Percentiles rank a stretch among this genome's conserved stretches.
Conservation (phyloP, 2,329 filamentous ascomycete species). For the Fusarium multiceps region DNA sequence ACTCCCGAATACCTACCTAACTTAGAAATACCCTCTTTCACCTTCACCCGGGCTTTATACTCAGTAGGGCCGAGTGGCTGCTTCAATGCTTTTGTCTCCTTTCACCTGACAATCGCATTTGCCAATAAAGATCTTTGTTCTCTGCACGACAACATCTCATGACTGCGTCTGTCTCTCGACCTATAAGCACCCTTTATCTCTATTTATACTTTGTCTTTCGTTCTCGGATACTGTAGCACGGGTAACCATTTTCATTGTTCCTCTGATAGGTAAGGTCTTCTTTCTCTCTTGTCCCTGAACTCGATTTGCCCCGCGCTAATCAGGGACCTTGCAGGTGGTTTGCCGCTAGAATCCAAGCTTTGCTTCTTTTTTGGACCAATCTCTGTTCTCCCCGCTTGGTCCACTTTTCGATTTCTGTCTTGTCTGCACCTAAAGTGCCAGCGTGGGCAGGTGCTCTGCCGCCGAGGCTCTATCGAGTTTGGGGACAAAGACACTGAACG, state of each 20-base stretch:
- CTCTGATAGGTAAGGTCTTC: background rate
- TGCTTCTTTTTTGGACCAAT: slow-evolving; percentile 13
- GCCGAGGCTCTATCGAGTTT: slow-evolving; percentile 20
- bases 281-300: background rate
- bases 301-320: slow-evolving; percentile 37
- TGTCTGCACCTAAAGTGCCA: slow-evolving; percentile 4
- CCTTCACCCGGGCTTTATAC: background rate
- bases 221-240: background rate
- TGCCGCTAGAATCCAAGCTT: slow-evolving; percentile 33
- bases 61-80: background rate
- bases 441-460: slow-evolving; percentile 6
- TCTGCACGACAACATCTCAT: background rate
- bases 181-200: background rate
- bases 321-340: slow-evolving; percentile 35
- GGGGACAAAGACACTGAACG: background rate
- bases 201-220: background rate
- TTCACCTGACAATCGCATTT: slow-evolving; percentile 18
- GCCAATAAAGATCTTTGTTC: slow-evolving; percentile 7
- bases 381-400: slow-evolving; percentile 4
- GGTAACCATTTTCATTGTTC: background rate
- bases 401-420: slow-evolving; percentile 12
- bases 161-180: background rate
- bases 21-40: background rate
- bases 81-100: slow-evolving; percentile 10
- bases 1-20: background rate